Evolutionary conservation across 2,329 filamentous ascomycete genomes (phyloP).

Genomic region (Aspergillus persii): DNA sequence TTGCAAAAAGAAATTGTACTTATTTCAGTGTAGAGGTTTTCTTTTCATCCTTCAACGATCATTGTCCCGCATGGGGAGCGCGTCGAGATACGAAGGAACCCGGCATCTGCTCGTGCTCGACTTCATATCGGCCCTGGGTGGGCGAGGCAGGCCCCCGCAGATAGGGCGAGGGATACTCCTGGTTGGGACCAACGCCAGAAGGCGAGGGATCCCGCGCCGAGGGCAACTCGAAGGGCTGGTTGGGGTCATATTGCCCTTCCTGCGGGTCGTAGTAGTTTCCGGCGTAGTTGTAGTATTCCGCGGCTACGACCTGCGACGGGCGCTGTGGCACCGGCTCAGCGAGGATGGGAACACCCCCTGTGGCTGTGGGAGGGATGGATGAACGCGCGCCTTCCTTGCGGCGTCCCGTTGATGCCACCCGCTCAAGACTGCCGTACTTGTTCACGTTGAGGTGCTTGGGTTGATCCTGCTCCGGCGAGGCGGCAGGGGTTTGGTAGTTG

Average conservation of each 20-base stretch:
- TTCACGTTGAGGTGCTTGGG: slow-evolving; percentile 16
- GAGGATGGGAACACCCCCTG: slow-evolving; percentile 26
- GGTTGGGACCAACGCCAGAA: background rate
- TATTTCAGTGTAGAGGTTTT: background rate
- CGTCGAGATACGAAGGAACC: slow-evolving; percentile 5
- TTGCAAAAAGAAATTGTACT: background rate
- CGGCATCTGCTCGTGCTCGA: slow-evolving; percentile 3
- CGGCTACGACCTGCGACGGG: background rate
- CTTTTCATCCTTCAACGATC: background rate
- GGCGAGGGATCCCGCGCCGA: slow-evolving; percentile 6
- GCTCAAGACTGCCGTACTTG: slow-evolving; percentile 28
- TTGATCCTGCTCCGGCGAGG: slow-evolving; percentile 22
- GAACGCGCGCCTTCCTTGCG: slow-evolving; percentile 29
- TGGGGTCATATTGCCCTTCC: slow-evolving; percentile 11
- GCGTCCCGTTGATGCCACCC: slow-evolving; percentile 41
- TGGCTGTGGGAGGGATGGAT: slow-evolving; percentile 11
- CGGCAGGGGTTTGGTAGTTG: slow-evolving; percentile 27
- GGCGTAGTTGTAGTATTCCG: slow-evolving; percentile 12
- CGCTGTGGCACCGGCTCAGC: slow-evolving; percentile 23
- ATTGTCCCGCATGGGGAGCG: background rate
- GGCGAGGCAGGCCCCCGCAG: slow-evolving; percentile 2
- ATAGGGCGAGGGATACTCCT: slow-evolving; percentile 2
- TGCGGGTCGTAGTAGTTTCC: slow-evolving; percentile 11
- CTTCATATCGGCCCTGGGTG: background rate
- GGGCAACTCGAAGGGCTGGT: slow-evolving; percentile 15